Evolutionary conservation across 306 rosid genomes (phyloP), one percentile per base, ranked within the genome.

Genomic region (Prunus mongolica): DNA sequence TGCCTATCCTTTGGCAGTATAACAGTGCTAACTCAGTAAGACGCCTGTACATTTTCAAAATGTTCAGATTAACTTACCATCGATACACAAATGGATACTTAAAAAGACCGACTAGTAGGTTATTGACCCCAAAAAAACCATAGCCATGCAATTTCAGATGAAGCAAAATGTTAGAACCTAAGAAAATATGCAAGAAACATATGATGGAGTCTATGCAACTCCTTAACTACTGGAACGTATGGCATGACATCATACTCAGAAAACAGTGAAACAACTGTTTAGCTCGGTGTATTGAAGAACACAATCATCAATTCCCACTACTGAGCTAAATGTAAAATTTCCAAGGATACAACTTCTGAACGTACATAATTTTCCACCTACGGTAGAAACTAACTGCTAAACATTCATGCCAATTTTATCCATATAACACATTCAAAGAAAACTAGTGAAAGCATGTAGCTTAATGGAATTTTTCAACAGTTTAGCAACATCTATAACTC

Each of bases 1-100:
- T 85, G 24, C 92, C 92, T 30, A 95, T 92, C 83, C 86, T 89
- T 79, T 90, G 98, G 93, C 96, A 92, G 88, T 91, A 92, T 56
- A 92, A 86, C 84, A 95, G 82, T 61, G 90, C 84, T 50, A 95
- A 84, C 77, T 92, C 97, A 60, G 91, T 84, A 77, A 95, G 97
- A 74, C 67, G 76, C 38, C 98, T 95, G 92, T 79, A 78, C 54
- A 74, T 66, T 64, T 77, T 73, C 60, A 76, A 60, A 77, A 82
- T 32, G 68, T 60, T 76, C 56, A 58, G 60, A 72, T 78, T 73
- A 86, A 79, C 65, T 64, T 28, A 41, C 7, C 15, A 72, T 24
- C 54, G 9, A 82, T 52, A 57, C 30, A 72, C 46, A 61, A 19
- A 18, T 30, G 67, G 69, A 73, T 55, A 67, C 64, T 62, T 66